Evolutionary conservation across 768 basidiomycete genomes (phyloP).

Genomic region (Collybiopsis confluens): DNA sequence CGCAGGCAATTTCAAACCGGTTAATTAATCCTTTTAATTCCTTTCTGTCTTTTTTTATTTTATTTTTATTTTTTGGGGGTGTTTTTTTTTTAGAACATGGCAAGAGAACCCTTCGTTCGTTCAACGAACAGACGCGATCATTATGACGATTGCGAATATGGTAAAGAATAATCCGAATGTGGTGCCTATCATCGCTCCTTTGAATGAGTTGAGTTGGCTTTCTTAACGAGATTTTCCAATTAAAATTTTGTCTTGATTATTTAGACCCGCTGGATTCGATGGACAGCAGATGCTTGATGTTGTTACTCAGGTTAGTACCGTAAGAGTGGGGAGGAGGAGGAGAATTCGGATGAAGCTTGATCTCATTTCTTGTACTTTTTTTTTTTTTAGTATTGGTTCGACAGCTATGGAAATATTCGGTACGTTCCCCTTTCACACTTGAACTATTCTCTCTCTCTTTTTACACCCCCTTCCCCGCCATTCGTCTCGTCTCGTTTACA

Average conservation of each 20-base stretch:
- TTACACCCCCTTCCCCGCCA: too few species aligned
- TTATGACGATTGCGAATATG: slow-evolving; percentile 57
- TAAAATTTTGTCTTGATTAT: too few species aligned
- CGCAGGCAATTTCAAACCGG: too few species aligned
- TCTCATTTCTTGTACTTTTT: too few species aligned
- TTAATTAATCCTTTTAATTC: too few species aligned
- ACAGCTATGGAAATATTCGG: slow-evolving; percentile 76
- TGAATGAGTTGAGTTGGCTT: slow-evolving; percentile 61
- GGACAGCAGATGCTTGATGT: neutral
- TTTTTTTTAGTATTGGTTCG: slow-evolving; percentile 57
- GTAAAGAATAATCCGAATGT: slow-evolving; percentile 32
- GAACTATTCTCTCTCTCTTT: neutral
- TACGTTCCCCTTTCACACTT: slow-evolving; percentile 21
- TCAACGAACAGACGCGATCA: slow-evolving; percentile 59
- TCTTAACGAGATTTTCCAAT: neutral
- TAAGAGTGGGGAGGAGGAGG: too few species aligned
- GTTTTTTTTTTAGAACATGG: slow-evolving; percentile 53
- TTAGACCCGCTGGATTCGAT: slow-evolving; percentile 7
- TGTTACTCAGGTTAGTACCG: neutral
- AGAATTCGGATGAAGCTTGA: too few species aligned
- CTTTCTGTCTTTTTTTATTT: too few species aligned
- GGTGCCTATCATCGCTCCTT: slow-evolving; percentile 65
- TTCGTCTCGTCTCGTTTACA: too few species aligned
- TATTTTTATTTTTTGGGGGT: too few species aligned
- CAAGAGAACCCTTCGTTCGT: slow-evolving; percentile 63